phyloP scores from a whole-genome alignment of 73 alveolate species.

The Breviolum minutum region DNA sequence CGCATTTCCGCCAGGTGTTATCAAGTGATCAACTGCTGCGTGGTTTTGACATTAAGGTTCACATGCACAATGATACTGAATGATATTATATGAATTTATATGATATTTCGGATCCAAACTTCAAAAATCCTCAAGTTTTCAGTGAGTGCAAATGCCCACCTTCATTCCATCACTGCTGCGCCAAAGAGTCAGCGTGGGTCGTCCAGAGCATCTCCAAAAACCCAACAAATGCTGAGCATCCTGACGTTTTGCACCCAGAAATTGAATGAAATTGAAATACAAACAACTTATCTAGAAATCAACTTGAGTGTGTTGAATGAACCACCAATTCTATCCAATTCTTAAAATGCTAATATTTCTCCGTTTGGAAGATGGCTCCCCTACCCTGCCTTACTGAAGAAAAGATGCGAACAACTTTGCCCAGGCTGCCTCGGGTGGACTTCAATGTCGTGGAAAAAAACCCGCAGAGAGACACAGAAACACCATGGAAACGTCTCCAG shows the following conservation, averaged over 20 bases:
- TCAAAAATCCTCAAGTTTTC: too few relatives aligned
- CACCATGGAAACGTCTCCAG: too few relatives aligned
- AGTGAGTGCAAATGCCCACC: not conserved
- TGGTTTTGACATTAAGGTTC: too few relatives aligned
- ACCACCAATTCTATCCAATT: too few relatives aligned
- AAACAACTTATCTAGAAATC: not conserved
- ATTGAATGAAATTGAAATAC: not conserved
- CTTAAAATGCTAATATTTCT: too few relatives aligned
- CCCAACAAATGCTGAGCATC: slow-evolving; percentile 42
- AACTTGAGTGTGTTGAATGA: not conserved
- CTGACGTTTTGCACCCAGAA: not conserved
- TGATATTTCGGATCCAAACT: too few relatives aligned
- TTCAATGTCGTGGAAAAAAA: not conserved
- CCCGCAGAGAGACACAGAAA: too few relatives aligned
- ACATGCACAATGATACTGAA: too few relatives aligned
- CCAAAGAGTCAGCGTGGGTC: slow-evolving; percentile 63
- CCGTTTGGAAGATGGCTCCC: not conserved
- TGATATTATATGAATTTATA: too few relatives aligned
- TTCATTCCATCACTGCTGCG: slow-evolving; percentile 28
- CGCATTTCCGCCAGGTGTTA: too few relatives aligned
- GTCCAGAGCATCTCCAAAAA: slow-evolving; percentile 57
- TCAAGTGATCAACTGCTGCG: too few relatives aligned
- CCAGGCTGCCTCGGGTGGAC: slow-evolving; percentile 49
- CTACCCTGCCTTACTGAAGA: slow-evolving; percentile 57
- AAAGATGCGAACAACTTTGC: slow-evolving; percentile 58